Conservation (phyloP, 2,329 filamentous ascomycete species). For the Aureobasidium sp. region DNA sequence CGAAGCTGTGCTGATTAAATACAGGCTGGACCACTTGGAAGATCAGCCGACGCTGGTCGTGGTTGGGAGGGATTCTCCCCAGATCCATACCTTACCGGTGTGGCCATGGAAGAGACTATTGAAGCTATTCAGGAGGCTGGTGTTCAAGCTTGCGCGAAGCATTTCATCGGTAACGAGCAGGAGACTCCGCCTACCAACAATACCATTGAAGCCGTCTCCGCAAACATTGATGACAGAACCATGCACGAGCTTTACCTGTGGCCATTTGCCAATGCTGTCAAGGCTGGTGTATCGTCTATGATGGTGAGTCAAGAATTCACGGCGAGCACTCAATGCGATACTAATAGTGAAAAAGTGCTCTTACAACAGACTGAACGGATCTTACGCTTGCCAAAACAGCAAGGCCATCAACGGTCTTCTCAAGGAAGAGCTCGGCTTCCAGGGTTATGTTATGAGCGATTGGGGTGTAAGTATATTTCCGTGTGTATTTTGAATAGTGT, state of each 20-base stretch:
- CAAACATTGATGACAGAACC: constrained; percentile 28
- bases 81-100: constrained; percentile 59
- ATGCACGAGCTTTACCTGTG: constrained; percentile 29
- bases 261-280: constrained; percentile 48
- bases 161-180: constrained; percentile 18
- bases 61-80: constrained; percentile 71
- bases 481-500: too few relatives aligned
- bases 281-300: constrained; percentile 25
- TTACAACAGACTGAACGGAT: constrained; percentile 53
- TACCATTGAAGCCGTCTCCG: constrained; percentile 24
- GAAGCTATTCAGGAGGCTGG: constrained; percentile 50
- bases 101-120: constrained; percentile 45
- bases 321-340: background rate
- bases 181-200: constrained; percentile 16
- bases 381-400: constrained; percentile 52
- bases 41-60: constrained; percentile 66
- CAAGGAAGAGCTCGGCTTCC: constrained; percentile 64
- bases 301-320: constrained; percentile 20
- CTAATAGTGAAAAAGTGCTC: constrained; percentile 20
- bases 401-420: constrained; percentile 60
- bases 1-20: constrained; percentile 40
- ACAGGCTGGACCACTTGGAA: constrained; percentile 60
- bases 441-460: constrained; percentile 42
- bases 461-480: constrained; percentile 39
- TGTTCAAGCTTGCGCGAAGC: constrained; percentile 46